Evolutionary conservation across 352 stramenopile species (phyloP).

Genomic region (Pythium insidiosum): DNA sequence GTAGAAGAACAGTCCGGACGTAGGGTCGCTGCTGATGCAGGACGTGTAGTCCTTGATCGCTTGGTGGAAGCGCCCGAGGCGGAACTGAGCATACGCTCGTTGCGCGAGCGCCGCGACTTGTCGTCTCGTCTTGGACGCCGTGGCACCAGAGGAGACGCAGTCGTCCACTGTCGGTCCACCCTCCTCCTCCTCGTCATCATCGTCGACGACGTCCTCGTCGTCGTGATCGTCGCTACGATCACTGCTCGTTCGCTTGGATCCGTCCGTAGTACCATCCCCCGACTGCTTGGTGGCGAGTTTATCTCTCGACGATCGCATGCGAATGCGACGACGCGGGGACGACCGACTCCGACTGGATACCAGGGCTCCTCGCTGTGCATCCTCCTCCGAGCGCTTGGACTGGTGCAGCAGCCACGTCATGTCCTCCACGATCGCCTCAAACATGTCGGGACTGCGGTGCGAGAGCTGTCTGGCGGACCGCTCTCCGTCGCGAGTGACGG

Average conservation of each 20-base stretch:
- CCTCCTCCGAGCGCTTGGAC: slow-evolving; percentile 6
- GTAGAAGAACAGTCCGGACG: slow-evolving; percentile 33
- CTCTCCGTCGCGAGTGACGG: slow-evolving; percentile 14
- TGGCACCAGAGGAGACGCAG: slow-evolving; percentile 1
- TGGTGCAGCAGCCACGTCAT: slow-evolving; percentile 25
- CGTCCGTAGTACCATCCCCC: too few species aligned
- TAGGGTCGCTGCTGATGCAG: slow-evolving; percentile 33
- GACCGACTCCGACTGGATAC: too few species aligned
- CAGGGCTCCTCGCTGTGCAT: not conserved
- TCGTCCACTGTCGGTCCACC: too few species aligned
- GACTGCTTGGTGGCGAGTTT: too few species aligned
- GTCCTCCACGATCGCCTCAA: slow-evolving; percentile 17
- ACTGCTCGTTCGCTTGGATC: too few species aligned
- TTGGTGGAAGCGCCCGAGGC: slow-evolving; percentile 30
- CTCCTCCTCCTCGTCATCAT: not conserved
- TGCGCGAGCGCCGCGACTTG: slow-evolving; percentile 32
- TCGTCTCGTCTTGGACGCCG: slow-evolving; percentile 20
- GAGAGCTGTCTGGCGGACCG: slow-evolving; percentile 17
- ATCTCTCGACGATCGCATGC: too few species aligned
- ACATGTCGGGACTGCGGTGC: slow-evolving; percentile 13
- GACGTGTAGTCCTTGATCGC: slow-evolving; percentile 48
- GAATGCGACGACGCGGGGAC: too few species aligned
- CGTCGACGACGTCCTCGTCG: not conserved
- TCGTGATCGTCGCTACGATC: too few species aligned
- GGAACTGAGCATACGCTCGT: slow-evolving; percentile 54